Conservation (phyloP, 768 basidiomycete genomes). For the Cystofilobasidium macerans region DNA sequence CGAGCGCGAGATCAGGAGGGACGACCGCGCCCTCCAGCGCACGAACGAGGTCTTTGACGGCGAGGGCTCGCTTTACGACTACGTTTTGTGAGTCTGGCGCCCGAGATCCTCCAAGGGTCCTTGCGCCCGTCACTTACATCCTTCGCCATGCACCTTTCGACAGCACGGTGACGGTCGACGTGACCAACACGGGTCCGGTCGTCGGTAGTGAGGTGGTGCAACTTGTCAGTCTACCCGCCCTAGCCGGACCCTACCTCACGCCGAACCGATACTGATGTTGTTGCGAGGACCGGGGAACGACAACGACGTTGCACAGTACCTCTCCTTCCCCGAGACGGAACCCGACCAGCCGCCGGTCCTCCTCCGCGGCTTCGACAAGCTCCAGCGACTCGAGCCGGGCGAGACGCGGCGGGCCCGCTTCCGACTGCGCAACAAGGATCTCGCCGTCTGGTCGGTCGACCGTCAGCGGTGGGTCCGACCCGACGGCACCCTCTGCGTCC, state of each 20-base stretch:
- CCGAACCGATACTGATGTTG: not conserved
- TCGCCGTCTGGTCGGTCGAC: conserved; percentile 16
- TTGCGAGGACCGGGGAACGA: too few species aligned
- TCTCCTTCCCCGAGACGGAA: conserved; percentile 14
- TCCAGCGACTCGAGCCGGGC: not conserved
- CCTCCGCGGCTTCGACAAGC: conserved; percentile 20
- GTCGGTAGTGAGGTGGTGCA: conserved; percentile 39
- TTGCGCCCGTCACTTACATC: too few species aligned
- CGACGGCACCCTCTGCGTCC: not conserved
- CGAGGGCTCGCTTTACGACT: conserved; percentile 34
- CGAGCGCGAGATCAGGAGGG: not conserved
- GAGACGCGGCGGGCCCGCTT: not conserved
- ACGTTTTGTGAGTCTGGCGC: not conserved
- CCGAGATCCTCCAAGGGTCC: not conserved
- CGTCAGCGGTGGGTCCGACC: conserved; percentile 5
- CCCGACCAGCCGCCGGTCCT: conserved; percentile 9
- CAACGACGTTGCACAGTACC: conserved; percentile 11
- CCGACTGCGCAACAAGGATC: conserved; percentile 8
- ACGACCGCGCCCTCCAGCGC: conserved; percentile 32
- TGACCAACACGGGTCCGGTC: conserved; percentile 38
- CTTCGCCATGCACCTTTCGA: too few species aligned
- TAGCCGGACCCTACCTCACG: not conserved
- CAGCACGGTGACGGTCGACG: conserved; percentile 31
- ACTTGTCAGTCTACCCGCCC: conserved; percentile 20
- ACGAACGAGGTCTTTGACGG: conserved; percentile 37